phyloP scores from a whole-genome alignment of 108 stramenopile species.

The Nannochloropsis oceanica region DNA sequence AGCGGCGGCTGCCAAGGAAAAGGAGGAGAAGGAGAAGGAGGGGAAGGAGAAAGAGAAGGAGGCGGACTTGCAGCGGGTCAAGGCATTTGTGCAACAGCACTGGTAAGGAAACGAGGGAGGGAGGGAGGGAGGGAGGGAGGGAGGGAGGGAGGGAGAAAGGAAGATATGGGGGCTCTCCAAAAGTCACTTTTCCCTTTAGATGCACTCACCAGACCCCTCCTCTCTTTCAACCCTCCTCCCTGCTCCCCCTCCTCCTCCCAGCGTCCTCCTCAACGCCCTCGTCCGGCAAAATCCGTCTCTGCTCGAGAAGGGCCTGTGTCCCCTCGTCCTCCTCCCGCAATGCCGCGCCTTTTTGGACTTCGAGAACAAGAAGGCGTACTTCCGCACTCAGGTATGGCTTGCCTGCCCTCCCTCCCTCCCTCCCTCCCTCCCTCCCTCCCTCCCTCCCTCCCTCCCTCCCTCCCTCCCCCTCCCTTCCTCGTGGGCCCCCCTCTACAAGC shows the following conservation, averaged over 20 bases:
- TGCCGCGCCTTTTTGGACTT: conserved; percentile 74
- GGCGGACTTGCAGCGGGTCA: not conserved
- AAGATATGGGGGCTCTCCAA: not conserved
- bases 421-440: not conserved
- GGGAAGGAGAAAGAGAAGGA: no score
- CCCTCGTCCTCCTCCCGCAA: conserved; percentile 63
- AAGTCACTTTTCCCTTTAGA: no score
- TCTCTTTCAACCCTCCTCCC: not conserved
- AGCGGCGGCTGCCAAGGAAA: no score
- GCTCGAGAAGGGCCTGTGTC: conserved; percentile 61
- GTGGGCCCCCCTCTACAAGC: no score
- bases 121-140: not conserved
- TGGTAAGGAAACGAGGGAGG: not conserved
- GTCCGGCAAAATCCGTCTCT: conserved; percentile 65
- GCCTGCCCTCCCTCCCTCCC: conserved; percentile 5
- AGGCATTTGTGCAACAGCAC: conserved; percentile 11
- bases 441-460: no score
- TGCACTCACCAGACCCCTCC: no score
- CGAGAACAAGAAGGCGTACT: conserved; percentile 70
- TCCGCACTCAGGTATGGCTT: conserved; percentile 37
- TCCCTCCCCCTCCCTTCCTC: no score
- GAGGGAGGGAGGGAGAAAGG: not conserved
- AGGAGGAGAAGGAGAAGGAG: no score
- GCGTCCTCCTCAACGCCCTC: conserved; percentile 68
- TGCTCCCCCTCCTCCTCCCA: conserved; percentile 32